Conservation (phyloP, 768 basidiomycete species). For the Mycena amicta region DNA sequence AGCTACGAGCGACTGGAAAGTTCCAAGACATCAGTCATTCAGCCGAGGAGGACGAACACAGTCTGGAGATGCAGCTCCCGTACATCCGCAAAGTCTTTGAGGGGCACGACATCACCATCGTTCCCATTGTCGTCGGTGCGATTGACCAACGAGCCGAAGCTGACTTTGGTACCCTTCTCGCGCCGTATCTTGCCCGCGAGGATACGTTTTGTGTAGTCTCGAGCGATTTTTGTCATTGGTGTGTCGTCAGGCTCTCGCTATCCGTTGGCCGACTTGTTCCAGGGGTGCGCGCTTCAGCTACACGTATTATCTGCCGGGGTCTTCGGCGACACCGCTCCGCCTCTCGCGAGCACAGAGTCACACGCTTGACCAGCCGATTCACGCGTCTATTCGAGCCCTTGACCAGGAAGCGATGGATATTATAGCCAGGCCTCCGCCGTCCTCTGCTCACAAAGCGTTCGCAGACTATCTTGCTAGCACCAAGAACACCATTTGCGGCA, state of each 20-base stretch:
- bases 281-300: constrained; percentile 89
- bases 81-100: constrained; percentile 85
- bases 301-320: constrained; percentile 81
- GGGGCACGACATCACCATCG: constrained; percentile 80
- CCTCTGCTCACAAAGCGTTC: constrained; percentile 62
- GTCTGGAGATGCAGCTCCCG: constrained; percentile 97
- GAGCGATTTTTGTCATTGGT: constrained; percentile 99
- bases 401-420: constrained; percentile 87
- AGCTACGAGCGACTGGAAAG: constrained; percentile 63
- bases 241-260: constrained; percentile 18
- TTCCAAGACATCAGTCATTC: constrained; percentile 68
- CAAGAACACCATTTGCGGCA: constrained; percentile 95
- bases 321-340: constrained; percentile 47
- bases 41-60: constrained; percentile 93
- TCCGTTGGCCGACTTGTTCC: constrained; percentile 3
- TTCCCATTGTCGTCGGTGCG: constrained; percentile 90
- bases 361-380: constrained; percentile 61
- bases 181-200: constrained; percentile 75
- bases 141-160: constrained; percentile 63
- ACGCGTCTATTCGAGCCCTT: constrained; percentile 78
- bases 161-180: constrained; percentile 69
- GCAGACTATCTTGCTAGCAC: constrained; percentile 69
- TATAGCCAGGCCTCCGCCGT: constrained; percentile 60
- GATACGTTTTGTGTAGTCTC: constrained; percentile 90
- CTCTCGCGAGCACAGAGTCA: constrained; percentile 50